A percentile compares a stretch with the other conserved stretches of the same genome.
Evolutionary conservation across 306 rosid genomes (phyloP).

Genomic region (Fragaria ananassa): DNA sequence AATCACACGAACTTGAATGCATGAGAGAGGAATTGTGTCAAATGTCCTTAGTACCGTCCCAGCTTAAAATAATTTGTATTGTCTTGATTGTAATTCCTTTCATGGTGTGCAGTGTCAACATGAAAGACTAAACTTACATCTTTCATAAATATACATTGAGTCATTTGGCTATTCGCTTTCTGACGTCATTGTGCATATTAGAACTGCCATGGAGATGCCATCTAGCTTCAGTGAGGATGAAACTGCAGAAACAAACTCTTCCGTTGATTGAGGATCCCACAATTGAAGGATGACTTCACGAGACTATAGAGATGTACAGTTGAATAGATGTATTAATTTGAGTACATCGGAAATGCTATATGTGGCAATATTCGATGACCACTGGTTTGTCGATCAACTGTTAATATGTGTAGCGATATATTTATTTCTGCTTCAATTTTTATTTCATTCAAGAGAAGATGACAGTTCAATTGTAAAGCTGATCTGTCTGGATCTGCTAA

Average conservation of each 20-base stretch:
- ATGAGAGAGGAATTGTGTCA: not conserved
- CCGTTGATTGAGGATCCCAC: conserved; percentile 42
- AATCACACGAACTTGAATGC: not conserved
- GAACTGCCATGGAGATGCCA: conserved; percentile 62
- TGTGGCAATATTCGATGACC: conserved; percentile 16
- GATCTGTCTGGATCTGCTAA: conserved; percentile 27
- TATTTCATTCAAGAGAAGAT: not conserved
- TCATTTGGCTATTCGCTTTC: conserved; percentile 13
- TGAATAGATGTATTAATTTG: conserved; percentile 21
- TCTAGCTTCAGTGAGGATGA: conserved; percentile 87
- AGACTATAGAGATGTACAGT: conserved; percentile 48
- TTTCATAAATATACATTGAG: not conserved
- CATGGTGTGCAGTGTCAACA: not conserved
- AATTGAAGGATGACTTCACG: conserved; percentile 28
- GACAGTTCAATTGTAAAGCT: conserved; percentile 31
- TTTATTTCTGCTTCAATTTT: not conserved
- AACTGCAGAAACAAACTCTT: conserved; percentile 78
- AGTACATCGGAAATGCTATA: conserved; percentile 14
- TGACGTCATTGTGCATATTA: conserved; percentile 36
- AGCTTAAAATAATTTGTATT: not conserved
- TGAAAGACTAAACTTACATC: not conserved
- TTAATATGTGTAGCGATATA: conserved; percentile 40
- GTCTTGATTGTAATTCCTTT: not conserved
- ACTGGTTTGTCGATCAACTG: conserved; percentile 34
- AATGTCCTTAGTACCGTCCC: not conserved